Percentiles rank a stretch among this genome's conserved stretches.
Conservation (phyloP, 2,329 filamentous ascomycete genomes). For the Aspergillus fumigatus region DNA sequence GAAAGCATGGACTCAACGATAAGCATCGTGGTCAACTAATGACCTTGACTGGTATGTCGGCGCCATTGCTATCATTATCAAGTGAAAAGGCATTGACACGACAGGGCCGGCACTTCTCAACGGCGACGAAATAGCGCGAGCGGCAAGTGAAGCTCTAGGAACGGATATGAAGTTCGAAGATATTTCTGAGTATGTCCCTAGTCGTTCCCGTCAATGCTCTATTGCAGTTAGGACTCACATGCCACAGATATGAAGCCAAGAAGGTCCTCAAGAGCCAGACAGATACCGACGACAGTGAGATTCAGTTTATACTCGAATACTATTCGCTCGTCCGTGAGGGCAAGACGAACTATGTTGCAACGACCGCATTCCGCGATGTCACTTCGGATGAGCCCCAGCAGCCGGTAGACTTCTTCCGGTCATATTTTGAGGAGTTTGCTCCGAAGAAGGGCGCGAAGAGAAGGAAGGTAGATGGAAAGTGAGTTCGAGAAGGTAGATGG, state of each 20-base stretch:
- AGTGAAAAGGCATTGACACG: slow-evolving; percentile 19
- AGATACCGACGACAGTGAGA: slow-evolving; percentile 37
- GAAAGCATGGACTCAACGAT: slow-evolving; percentile 48
- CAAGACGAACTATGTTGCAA: slow-evolving; percentile 53
- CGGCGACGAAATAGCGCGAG: slow-evolving; percentile 45
- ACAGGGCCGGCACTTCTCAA: slow-evolving; percentile 45
- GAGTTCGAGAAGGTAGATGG: background rate
- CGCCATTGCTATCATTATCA: slow-evolving; percentile 30
- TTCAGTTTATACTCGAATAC: slow-evolving; percentile 49
- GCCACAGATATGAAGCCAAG: slow-evolving; percentile 27
- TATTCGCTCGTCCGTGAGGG: slow-evolving; percentile 51
- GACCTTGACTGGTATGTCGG: slow-evolving; percentile 46
- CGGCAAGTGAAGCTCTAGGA: slow-evolving; percentile 44
- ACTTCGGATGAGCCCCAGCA: slow-evolving; percentile 46
- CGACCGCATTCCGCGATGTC: slow-evolving; percentile 48
- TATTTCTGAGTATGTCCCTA: slow-evolving; percentile 39
- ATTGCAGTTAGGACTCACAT: slow-evolving; percentile 22
- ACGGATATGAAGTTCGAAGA: slow-evolving; percentile 44
- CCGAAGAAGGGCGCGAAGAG: slow-evolving; percentile 1
- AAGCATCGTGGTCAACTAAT: slow-evolving; percentile 51
- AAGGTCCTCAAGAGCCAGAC: slow-evolving; percentile 37
- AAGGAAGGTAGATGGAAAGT: slow-evolving; percentile 1
- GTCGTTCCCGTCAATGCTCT: slow-evolving; percentile 28
- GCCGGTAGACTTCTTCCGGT: slow-evolving; percentile 47
- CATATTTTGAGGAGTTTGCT: slow-evolving; percentile 40